Conservation (phyloP, 495 filamentous ascomycete species). For the Margaritispora aquatica region DNA sequence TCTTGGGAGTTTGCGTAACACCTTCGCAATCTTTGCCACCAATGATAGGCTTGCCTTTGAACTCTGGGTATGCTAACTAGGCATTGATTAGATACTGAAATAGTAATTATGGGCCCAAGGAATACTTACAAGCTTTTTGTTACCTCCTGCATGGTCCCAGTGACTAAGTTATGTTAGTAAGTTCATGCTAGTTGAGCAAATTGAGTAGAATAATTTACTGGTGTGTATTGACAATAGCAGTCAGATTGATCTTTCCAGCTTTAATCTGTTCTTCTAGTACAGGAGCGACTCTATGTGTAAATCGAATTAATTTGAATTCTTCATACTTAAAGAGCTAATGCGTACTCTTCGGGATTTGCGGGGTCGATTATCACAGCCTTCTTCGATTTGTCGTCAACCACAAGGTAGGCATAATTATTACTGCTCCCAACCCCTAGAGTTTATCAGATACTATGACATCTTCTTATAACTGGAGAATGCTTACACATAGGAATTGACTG, state of each 20-base stretch:
- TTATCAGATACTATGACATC: conserved; percentile 3
- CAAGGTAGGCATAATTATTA: conserved; percentile 96
- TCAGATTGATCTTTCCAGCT: conserved; percentile 70
- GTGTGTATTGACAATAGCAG: conserved; percentile 90
- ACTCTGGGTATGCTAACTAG: conserved; percentile 61
- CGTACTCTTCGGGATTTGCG: conserved; percentile 86
- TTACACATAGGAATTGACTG: conserved; percentile 97
- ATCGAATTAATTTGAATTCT: conserved; percentile 1
- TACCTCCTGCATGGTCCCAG: conserved; percentile 92
- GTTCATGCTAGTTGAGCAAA: neutral
- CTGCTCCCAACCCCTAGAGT: conserved; percentile 73
- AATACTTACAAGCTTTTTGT: conserved; percentile 61
- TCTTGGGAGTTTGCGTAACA: conserved; percentile 65
- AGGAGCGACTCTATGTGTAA: conserved; percentile 62
- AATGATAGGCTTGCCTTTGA: conserved; percentile 53
- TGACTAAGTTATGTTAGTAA: conserved; percentile 50
- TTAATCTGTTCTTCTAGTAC: conserved; percentile 67
- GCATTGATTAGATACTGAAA: conserved; percentile 15
- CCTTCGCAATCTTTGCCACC: conserved; percentile 82
- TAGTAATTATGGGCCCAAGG: neutral
- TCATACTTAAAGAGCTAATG: neutral
- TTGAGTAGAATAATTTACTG: conserved; percentile 60
- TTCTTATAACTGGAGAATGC: conserved; percentile 29
- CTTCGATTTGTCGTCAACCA: conserved; percentile 82
- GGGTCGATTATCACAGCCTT: conserved; percentile 96